Base-by-base conservation (phyloP, 805 yeast genomes). In the Starmerella khaoyaiensis region DNA sequence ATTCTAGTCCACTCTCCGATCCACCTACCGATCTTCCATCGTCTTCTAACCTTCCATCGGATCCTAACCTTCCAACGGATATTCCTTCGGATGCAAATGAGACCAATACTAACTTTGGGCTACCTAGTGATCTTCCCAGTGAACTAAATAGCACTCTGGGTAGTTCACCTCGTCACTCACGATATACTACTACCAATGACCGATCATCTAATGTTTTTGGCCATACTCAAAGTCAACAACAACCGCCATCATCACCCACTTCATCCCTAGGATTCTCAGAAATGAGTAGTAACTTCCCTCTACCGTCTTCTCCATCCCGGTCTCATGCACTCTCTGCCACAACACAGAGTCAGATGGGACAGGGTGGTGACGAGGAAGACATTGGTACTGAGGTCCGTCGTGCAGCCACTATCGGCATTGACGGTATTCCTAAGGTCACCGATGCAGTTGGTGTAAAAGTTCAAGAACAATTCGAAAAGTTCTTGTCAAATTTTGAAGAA, bases 371-470 rank as follows among this genome's bases (percentile, higher is more conserved):
- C n/a, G 46, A 37, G 6, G 48, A 36, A 5, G 21, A 14, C 9
- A 33, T 39, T n/a, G 31, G 23, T 8, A 48, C 44, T 18, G 50
- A 46, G 24, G 17, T 47, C 20, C 43, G 49, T 1, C 45, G 51
- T 2, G 50, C 44, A 10, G 42, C 41, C 3, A 34, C 40, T 2
- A 35, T 23, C 5, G 50, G 47, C 23, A 21, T 47, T 3, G 48
- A 47, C 22, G 45, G 44, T 20, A 81, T 87, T 37, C 84, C 93
- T 20, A 82, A 79, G 54, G 94, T 90, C 20, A 72, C 72, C 20
- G 98, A 90, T 62, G 73, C 74, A 32, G 83, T 95, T 3, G 96
- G 94, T 41, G 96, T 86, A 55, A 82, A 82, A 49, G 96, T 90
- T 14, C 72, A 87, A 30, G 94, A 83, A 57, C 75, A 86, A 12